These are phyloP conservation scores for Teunomyces tritomae DNA, from an alignment of 805 yeast genomes.

Conservation along the genomic window DNA sequence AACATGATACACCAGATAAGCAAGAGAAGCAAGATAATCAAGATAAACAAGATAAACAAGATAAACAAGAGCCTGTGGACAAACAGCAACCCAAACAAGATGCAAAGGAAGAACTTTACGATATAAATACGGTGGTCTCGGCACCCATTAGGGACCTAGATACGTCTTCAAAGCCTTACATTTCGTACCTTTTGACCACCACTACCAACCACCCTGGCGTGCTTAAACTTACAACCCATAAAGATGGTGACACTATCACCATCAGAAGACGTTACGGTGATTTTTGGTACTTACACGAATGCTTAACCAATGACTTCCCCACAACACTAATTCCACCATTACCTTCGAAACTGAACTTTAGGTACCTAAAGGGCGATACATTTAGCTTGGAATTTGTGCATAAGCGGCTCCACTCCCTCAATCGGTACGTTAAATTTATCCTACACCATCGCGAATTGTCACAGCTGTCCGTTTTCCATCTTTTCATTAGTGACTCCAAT, in stretches of 20 bases:
- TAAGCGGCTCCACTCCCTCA: slow-evolving; percentile 76
- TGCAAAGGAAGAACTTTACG: slow-evolving; percentile 4
- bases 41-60: no score
- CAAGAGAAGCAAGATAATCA: no score
- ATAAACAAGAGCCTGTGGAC: no score
- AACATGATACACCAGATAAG: no score
- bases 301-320: slow-evolving; percentile 75
- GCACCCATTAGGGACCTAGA: slow-evolving; percentile 71
- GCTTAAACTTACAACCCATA: slow-evolving; percentile 23
- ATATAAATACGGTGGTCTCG: slow-evolving; percentile 37
- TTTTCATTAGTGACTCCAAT: slow-evolving; percentile 64
- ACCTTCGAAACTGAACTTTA: slow-evolving; percentile 88
- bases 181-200: slow-evolving; percentile 68
- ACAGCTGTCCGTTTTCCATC: slow-evolving; percentile 65
- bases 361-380: slow-evolving; percentile 91
- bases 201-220: slow-evolving; percentile 62
- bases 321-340: slow-evolving; percentile 87
- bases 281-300: slow-evolving; percentile 73
- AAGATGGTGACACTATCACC: slow-evolving; percentile 16
- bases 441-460: slow-evolving; percentile 71
- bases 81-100: no score
- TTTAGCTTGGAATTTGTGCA: slow-evolving; percentile 81
- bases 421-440: slow-evolving; percentile 70
- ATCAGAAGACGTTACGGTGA: slow-evolving; percentile 84
- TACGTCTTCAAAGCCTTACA: slow-evolving; percentile 66